A percentile compares a stretch with the other conserved stretches of the same genome.
phyloP scores from a whole-genome alignment of 371 early-diverging fungal species.

The Apophysomyces sp. region DNA sequence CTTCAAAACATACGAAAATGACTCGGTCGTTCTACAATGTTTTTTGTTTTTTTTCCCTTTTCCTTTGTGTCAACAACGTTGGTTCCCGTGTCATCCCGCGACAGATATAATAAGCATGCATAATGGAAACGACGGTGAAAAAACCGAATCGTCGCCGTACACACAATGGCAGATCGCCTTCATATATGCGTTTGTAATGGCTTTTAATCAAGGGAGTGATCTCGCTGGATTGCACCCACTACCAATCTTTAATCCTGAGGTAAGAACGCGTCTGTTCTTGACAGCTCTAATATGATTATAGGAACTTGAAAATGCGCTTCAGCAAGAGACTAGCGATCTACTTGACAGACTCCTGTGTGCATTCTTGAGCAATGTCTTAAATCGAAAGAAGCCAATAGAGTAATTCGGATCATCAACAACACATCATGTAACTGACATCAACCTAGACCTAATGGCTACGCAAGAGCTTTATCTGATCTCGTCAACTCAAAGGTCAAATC shows the following conservation, averaged over 20 bases:
- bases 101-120: not conserved
- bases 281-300: constrained; percentile 4
- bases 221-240: constrained; percentile 16
- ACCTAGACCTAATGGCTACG: constrained; percentile 14
- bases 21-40: not conserved
- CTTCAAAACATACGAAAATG: not conserved
- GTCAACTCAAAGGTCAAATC: constrained; percentile 29
- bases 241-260: constrained; percentile 32
- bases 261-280: constrained; percentile 5
- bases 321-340: constrained; percentile 14
- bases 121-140: not conserved
- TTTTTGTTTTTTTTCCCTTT: not conserved
- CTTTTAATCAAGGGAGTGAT: constrained; percentile 20
- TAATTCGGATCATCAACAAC: constrained; percentile 12
- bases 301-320: constrained; percentile 30
- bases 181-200: constrained; percentile 33
- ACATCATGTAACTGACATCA: not conserved
- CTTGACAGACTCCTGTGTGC: constrained; percentile 31
- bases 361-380: constrained; percentile 35
- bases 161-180: constrained; percentile 42
- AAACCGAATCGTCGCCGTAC: constrained; percentile 3
- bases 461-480: constrained; percentile 25
- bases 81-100: not conserved
- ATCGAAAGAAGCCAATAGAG: constrained; percentile 40
- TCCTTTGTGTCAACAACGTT: not conserved